Base-by-base conservation (phyloP, 176 grass and related monocot genomes). In the Triticum urartu region DNA sequence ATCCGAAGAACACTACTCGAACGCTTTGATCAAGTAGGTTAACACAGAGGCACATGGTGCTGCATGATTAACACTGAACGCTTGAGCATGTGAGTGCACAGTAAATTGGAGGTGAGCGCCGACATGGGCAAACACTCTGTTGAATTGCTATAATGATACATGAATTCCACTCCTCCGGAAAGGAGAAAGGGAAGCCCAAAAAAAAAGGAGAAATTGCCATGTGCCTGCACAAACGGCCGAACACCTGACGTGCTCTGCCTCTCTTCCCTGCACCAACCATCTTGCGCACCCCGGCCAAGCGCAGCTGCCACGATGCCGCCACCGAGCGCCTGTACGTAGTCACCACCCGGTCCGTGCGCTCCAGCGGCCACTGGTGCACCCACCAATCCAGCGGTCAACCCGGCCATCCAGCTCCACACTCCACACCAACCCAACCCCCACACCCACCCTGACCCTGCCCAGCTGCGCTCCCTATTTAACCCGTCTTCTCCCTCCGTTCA, bases 401-500 rank as follows among this genome's bases (percentile, higher is more conserved):
- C 45, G 36, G 7, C 45, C 35, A 30, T 24, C 14, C 43, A 85
- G 21, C 36, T 82, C 58, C 80, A 40, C 78, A 88, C 0, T 54
- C 50, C 50, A 54, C 50, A 54, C 84, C 90, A 52, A 82, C 79
- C 66, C 28, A 77, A 64, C 68, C 34, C 12, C 38, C 62, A 3
- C 54, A 77, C 40, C 83, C 64, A 78, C 63, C 63, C 21, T 45
- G 28, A 78, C 63, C 63, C 21, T 45, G 39, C 40, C 21, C 66
- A 50, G 18, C 22, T 21, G 48, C 64, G 11, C 80, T 5, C 22
- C 76, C 92, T 97, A 92, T 97, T 92, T 97, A 97, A 94, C 26
- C 14, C 15, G 8, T 3, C 66, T 40, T 56, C 4, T 20, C 30
- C 22, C 43, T 42, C 81, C 80, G 68, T 87, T 81, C n/a, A 73